Evolutionary conservation across 305 asterid genomes (phyloP).

Genomic region (Fraxinus floribunda): DNA sequence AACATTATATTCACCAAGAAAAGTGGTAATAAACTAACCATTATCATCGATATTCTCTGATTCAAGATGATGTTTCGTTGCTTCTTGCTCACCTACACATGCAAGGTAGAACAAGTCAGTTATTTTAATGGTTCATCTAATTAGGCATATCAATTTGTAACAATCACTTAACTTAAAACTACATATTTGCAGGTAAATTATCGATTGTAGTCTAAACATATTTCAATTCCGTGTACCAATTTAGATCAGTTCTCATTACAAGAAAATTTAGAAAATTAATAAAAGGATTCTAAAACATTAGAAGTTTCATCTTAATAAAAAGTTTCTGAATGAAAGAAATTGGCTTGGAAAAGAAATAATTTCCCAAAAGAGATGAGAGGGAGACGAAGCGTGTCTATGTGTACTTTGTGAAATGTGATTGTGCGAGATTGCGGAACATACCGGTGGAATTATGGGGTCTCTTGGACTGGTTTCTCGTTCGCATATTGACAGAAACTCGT

Average conservation of each 20-base stretch:
- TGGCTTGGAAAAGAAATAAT: neutral
- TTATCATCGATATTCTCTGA: constrained; percentile 38
- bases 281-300: neutral
- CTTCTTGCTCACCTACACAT: constrained; percentile 44
- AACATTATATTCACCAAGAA: neutral
- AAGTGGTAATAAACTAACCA: constrained; percentile 40
- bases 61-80: constrained; percentile 20
- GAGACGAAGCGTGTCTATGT: neutral
- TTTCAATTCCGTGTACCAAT: neutral
- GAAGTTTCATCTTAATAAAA: neutral
- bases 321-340: neutral
- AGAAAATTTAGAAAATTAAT: neutral
- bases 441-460: constrained; percentile 40
- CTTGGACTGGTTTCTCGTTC: constrained; percentile 59
- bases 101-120: constrained; percentile 1
- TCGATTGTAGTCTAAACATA: neutral
- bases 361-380: neutral
- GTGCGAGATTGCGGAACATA: constrained; percentile 17
- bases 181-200: neutral
- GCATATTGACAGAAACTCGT: constrained; percentile 33
- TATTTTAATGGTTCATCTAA: neutral
- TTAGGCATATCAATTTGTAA: neutral
- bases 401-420: neutral
- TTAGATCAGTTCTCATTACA: neutral
- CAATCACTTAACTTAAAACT: neutral